Evolutionary conservation across 768 basidiomycete species (phyloP), one percentile per base, ranked within the genome.

Genomic region (Phylloporus arenicola): DNA sequence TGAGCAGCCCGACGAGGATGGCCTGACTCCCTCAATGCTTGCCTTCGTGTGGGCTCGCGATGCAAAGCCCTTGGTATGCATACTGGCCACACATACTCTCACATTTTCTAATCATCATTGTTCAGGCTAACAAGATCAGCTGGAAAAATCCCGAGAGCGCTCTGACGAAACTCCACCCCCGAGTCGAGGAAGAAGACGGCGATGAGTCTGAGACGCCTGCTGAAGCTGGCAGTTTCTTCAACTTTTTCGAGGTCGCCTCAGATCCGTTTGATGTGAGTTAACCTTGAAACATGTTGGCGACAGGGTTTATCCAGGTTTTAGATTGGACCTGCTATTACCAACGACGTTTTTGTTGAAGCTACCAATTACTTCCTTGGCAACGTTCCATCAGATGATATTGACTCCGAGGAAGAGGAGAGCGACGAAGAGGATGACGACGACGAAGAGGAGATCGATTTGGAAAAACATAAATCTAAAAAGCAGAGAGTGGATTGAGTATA

Each of bases 141-240:
- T 92, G 90, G 90, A 92, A 91, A 65, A 83, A 87, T 55, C 70
- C 83, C 27, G 75, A 79, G 25, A 83, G 87, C 54, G 82, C 82
- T n/a, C 63, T 92, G 64, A 88, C 87, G 20, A 88, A 89, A 64
- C 57, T 84, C 47, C 84, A 92, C 65, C 88, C 89, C 34, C 81
- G 83, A 30, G 76, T 80, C 47, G 59, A 64, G 29, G 82, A 74
- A 44, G 82, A 81, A 9, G 57, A 65, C 24, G 79, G 78, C 22
- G 87, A 86, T 16, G 68, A 63, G 10, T 30, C 29, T 22, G 84
- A 84, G 29, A 57, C 77, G 47, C 71, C 76, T 37, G 74, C 78
- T 22, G 90, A 92, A 43, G 69, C 77, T 43, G 90, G 90, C 49
- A 88, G 83, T 62, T 90, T 92, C 74, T 92, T 92, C 78, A 90